phyloP scores from a whole-genome alignment of 305 asterid species.

The Andrographis paniculata region DNA sequence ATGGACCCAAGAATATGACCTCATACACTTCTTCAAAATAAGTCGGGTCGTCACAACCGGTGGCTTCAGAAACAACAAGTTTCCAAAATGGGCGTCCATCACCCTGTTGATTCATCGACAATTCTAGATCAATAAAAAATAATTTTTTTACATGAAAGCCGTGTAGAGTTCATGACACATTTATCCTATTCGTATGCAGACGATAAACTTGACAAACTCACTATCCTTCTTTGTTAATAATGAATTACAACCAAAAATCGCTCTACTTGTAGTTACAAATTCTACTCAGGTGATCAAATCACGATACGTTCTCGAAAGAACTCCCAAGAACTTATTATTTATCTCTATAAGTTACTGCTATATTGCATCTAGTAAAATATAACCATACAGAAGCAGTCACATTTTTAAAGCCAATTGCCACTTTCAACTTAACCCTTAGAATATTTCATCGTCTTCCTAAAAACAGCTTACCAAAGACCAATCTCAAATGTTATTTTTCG shows the following conservation, averaged over 20 bases:
- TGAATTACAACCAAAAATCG: constrained; percentile 2
- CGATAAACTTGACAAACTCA: no score
- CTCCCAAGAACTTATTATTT: neutral
- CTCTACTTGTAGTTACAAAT: neutral
- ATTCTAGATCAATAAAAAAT: constrained; percentile 9
- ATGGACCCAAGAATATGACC: constrained; percentile 33
- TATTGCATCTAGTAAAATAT: neutral
- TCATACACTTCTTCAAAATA: constrained; percentile 90
- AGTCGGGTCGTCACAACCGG: constrained; percentile 46
- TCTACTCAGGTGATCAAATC: neutral
- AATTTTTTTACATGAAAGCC: neutral
- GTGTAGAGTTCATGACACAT: no score
- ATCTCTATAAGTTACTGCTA: neutral
- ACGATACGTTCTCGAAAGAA: neutral
- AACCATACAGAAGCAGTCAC: neutral
- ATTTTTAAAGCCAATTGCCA: neutral
- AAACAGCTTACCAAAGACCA: neutral
- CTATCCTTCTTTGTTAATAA: no score
- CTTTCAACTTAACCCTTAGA: neutral
- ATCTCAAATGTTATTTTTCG: neutral
- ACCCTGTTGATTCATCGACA: constrained; percentile 38
- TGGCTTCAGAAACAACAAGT: constrained; percentile 83
- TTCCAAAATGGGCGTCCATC: constrained; percentile 96
- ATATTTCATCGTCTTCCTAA: neutral
- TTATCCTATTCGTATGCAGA: no score